These are phyloP conservation scores for Nemania bipapillata DNA, from an alignment of 2,329 filamentous ascomycete genomes.

Conservation along the genomic window DNA sequence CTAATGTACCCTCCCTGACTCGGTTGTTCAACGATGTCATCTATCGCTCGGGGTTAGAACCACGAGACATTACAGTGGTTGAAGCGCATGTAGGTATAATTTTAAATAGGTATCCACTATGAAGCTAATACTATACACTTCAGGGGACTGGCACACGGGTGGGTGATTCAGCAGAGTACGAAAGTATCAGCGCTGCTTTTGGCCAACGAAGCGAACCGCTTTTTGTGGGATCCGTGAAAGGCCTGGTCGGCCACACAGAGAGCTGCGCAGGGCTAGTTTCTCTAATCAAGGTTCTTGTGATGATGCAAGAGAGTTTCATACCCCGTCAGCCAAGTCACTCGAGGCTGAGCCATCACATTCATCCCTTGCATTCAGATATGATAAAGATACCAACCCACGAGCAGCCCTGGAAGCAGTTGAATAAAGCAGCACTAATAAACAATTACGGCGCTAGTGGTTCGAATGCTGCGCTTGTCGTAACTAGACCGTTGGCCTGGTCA, in stretches of 20 bases:
- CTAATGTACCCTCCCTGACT: no score
- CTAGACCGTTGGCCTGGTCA: constrained; percentile 47
- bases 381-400: constrained; percentile 39
- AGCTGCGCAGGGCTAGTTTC: constrained; percentile 47
- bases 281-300: constrained; percentile 51
- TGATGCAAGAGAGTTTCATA: constrained; percentile 44
- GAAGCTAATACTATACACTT: no score
- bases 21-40: no score
- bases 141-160: constrained; percentile 53
- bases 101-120: no score
- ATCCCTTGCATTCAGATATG: neutral
- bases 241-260: constrained; percentile 52
- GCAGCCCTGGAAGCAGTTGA: neutral
- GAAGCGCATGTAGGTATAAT: constrained; percentile 54
- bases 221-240: constrained; percentile 50
- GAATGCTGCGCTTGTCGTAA: constrained; percentile 30
- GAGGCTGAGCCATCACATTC: constrained; percentile 42
- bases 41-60: no score
- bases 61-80: constrained; percentile 27
- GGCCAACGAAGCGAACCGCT: constrained; percentile 6
- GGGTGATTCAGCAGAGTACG: constrained; percentile 52
- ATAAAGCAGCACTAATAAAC: constrained; percentile 43
- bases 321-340: constrained; percentile 52
- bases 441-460: constrained; percentile 53
- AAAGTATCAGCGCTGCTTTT: constrained; percentile 44